Conservation (phyloP, 202 grass and related monocot genomes). For the Hordeum pubiflorum region DNA sequence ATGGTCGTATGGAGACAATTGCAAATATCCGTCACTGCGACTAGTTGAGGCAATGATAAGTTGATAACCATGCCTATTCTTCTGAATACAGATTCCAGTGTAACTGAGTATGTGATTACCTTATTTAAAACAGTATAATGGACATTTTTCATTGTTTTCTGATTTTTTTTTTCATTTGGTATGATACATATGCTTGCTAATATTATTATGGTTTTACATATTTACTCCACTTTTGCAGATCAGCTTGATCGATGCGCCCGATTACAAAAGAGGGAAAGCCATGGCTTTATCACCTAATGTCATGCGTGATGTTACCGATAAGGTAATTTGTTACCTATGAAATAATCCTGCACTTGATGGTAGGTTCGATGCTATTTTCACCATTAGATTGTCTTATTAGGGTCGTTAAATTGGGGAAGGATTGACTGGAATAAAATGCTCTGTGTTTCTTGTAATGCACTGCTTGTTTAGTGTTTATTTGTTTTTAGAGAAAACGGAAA, state of each 20-base stretch:
- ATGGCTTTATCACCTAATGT: conserved; percentile 79
- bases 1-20: neutral
- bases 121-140: neutral
- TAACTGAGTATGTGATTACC: neutral
- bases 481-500: neutral
- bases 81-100: neutral
- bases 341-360: neutral
- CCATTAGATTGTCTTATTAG: neutral
- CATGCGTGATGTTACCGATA: conserved; percentile 79
- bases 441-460: neutral
- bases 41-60: too few relatives aligned
- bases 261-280: conserved; percentile 59
- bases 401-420: neutral
- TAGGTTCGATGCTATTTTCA: neutral
- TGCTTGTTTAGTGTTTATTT: neutral
- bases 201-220: neutral
- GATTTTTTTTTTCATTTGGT: neutral
- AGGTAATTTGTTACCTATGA: conserved; percentile 36
- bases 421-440: neutral
- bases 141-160: neutral
- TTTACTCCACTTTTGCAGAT: conserved; percentile 44
- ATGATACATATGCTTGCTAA: neutral
- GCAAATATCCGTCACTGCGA: neutral
- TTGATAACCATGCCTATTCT: neutral
- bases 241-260: conserved; percentile 87